phyloP scores from a whole-genome alignment of 441 rosid genomes.

The Viola pubescens region DNA sequence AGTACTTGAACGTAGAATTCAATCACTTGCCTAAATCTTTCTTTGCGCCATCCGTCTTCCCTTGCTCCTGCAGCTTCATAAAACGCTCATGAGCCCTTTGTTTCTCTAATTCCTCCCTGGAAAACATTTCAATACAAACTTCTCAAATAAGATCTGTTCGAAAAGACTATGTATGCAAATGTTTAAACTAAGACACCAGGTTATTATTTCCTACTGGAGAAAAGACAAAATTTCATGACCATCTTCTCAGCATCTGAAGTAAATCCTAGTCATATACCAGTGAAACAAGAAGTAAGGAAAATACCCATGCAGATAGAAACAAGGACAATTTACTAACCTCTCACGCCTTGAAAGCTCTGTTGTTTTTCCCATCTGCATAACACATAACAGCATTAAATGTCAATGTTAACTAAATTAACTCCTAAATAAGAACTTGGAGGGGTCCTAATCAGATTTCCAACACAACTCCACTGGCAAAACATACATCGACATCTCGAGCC shows the following conservation, averaged over 20 bases:
- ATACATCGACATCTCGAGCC: slow-evolving; percentile 81
- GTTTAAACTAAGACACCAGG: background rate
- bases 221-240: background rate
- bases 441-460: too few species aligned
- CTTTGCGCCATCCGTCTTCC: slow-evolving; percentile 85
- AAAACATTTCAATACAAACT: slow-evolving; percentile 7
- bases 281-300: background rate
- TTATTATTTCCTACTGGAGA: background rate
- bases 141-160: slow-evolving; percentile 3
- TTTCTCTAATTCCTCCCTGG: slow-evolving; percentile 91
- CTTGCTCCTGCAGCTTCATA: slow-evolving; percentile 96
- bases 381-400: background rate
- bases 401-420: too few species aligned
- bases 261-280: background rate
- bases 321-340: slow-evolving; percentile 43
- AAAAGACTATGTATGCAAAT: background rate
- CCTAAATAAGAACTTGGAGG: too few species aligned
- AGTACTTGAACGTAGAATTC: background rate
- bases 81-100: slow-evolving; percentile 87
- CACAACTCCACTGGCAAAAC: slow-evolving; percentile 12
- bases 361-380: slow-evolving; percentile 50
- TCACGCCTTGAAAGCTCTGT: slow-evolving; percentile 97
- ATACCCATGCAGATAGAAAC: background rate
- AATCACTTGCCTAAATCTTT: slow-evolving; percentile 66
- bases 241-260: background rate